Percentiles rank a stretch among this genome's conserved stretches.
Evolutionary conservation across 345 rosid genomes (phyloP).

Genomic region (Pseudoturritis turrita): DNA sequence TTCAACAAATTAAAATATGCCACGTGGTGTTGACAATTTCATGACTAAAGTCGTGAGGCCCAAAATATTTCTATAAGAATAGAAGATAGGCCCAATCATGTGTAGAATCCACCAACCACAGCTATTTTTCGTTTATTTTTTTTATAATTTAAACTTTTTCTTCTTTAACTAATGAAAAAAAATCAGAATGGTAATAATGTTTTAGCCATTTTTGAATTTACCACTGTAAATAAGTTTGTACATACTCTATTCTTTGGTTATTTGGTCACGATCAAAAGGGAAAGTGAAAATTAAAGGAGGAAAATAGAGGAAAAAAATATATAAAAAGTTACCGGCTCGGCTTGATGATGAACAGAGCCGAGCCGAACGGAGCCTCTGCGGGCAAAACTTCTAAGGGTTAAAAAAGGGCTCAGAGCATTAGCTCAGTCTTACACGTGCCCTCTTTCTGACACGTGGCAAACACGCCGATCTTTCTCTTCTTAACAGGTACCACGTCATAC

Average conservation of each 20-base stretch:
- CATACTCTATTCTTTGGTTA: constrained; percentile 3
- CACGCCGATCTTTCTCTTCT: constrained; percentile 51
- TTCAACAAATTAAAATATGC: background rate
- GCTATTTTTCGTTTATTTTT: background rate
- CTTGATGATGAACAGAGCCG: background rate
- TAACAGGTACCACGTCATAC: constrained; percentile 59
- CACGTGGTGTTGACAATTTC: background rate
- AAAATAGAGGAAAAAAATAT: background rate
- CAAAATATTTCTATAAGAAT: background rate
- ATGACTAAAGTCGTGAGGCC: background rate
- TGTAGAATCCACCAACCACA: background rate
- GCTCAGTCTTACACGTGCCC: constrained; percentile 50
- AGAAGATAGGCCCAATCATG: background rate
- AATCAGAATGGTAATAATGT: background rate
- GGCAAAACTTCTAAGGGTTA: constrained; percentile 11
- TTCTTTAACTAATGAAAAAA: too few relatives aligned
- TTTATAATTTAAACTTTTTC: too few relatives aligned
- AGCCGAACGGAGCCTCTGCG: background rate
- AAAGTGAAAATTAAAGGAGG: background rate
- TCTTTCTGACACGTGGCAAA: constrained; percentile 31
- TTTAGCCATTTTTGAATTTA: constrained; percentile 6
- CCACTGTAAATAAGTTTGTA: constrained; percentile 17
- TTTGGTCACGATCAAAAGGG: background rate
- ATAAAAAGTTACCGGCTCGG: background rate
- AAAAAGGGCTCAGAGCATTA: constrained; percentile 36